Evolutionary conservation across 1,284 basidiomycete species (phyloP), one percentile per base, ranked within the genome.

Genomic region (Malassezia equina): DNA sequence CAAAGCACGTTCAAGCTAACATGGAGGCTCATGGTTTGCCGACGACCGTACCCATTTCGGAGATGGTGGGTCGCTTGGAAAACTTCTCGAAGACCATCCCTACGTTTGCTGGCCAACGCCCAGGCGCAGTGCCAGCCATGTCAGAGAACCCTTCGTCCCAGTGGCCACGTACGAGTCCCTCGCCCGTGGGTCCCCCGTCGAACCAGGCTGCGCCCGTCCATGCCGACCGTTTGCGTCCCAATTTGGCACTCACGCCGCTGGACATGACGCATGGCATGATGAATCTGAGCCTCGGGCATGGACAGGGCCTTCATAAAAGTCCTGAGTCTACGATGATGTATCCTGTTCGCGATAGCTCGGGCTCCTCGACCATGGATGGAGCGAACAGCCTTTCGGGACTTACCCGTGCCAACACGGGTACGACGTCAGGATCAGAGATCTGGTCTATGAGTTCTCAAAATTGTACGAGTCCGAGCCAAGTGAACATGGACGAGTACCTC

Each of bases 41-140:
- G 15, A 39, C 36, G 1, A 36, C 15, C 13, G 15, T 23, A 13
- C 46, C 46, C 12, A 48, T 48, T 17, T 34, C 32, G 13, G 46
- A 48, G 9, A 48, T 48, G 46, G 46, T 48, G 9, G 33, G 19
- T 15, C 46, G 46, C n/a, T 21, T 48, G 8, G 33, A 48, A 15
- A 24, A 31, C 9, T 48, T 48, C 15, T 48, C 46, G 9, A 48
- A 36, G 25, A 48, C 27, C 12, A 48, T 48, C 33, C 46, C 46
- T 24, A 48, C 46, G 11, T 48, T 34, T 48, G 46, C 46, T 11
- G 24, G 21, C 5, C 23, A 43, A 24, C 41, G 27, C n/a, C 11
- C 24, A 27, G 41, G 23, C 12, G 5, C 41, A 4, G 24, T 27
- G 27, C 24, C 41, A 6, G 6, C 41, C 8, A 25, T 24, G 11